Percentiles rank a stretch among this genome's conserved stretches.
Conservation (phyloP, 2,329 filamentous ascomycete genomes). For the Ustilaginoidea virens region DNA sequence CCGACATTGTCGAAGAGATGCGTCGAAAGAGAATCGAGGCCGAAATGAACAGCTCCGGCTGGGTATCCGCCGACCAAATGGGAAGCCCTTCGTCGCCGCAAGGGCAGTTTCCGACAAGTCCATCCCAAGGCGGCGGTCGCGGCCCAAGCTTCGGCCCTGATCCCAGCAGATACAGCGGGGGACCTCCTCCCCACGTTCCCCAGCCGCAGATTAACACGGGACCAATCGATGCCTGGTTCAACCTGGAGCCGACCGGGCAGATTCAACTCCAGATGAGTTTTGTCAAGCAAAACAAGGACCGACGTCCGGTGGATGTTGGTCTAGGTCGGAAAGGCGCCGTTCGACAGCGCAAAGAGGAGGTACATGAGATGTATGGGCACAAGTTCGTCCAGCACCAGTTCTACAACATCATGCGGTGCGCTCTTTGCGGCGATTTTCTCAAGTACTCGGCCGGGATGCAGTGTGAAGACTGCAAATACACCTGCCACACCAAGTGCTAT, state of each 20-base stretch:
- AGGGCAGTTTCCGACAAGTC: constrained; percentile 41
- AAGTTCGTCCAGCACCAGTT: constrained; percentile 98
- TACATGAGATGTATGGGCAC: constrained; percentile 97
- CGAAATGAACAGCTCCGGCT: constrained; percentile 85
- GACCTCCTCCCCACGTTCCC: constrained; percentile 13
- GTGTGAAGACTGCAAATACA: constrained; percentile 98
- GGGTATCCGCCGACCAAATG: constrained; percentile 97
- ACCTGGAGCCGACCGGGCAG: constrained; percentile 81
- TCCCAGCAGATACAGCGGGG: constrained; percentile 14
- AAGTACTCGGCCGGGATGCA: constrained; percentile 99
- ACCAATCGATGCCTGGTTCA: constrained; percentile 89
- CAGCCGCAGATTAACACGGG: constrained; percentile 39
- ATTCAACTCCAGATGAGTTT: constrained; percentile 89
- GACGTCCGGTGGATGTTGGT: constrained; percentile 71
- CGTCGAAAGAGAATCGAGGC: constrained; percentile 93
- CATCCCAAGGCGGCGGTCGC: constrained; percentile 27
- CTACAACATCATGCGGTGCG: constrained; percentile 99
- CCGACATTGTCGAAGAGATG: constrained; percentile 95
- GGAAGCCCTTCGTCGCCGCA: constrained; percentile 38
- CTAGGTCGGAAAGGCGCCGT: constrained; percentile 91
- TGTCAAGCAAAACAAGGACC: constrained; percentile 75
- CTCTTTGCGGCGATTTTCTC: constrained; percentile 92
- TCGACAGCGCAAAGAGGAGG: constrained; percentile 92
- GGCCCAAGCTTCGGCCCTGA: constrained; percentile 20
- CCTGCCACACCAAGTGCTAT: constrained; percentile 96